Base-by-base conservation (phyloP, 306 rosid species). In the Myrica gale region DNA sequence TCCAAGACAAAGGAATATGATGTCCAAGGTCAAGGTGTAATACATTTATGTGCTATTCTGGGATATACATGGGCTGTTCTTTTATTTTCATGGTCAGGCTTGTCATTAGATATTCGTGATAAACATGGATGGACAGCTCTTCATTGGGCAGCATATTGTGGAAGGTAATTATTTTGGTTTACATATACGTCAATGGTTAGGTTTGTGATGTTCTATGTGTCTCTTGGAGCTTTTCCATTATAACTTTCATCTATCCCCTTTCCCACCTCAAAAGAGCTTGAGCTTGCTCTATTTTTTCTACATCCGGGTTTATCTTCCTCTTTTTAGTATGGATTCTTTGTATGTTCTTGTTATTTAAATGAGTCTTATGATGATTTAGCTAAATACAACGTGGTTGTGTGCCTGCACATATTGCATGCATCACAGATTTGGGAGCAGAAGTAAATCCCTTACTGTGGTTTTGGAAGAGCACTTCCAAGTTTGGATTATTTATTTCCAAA, bases 101-200 rank as follows among this genome's bases (percentile, higher is more conserved):
- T 96, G 79, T 90, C 99, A 3, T 80, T 96, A 65, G 89, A 92
- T 87, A 88, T 90, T 77, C 98, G 98, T 75, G 99, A 96, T 82
- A 96, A 88, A 66, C 76, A 26, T 82, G 98, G 99, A 81, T 92
- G 99, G 99, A 90, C 99, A 21, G 98, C 99, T 81, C 93, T 96
- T 80, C 99, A 96, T 74, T 96, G 99, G 99, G 99, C 98, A 47
- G 98, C 98, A 51, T 89, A 76, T 84, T 78, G 42, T 70, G 99
- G 99, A 88, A 88, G 96, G 97, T 92, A 80, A 77, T 47, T 7
- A 23, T 4, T 79, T 48, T 71, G 1, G 41, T 69, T 69, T 3
- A n/a, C 58, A n/a, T 75, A 47, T 60, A 58, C 47, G 5, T 69
- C 50, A 32, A 66, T 82, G 50, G 39, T 78, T 78, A 23, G 55